Percentiles rank a stretch among this genome's conserved stretches.
These are phyloP conservation scores for Gypsophila paniculata DNA, from an alignment of 179 eudicot genomes.

Conservation along the genomic window DNA sequence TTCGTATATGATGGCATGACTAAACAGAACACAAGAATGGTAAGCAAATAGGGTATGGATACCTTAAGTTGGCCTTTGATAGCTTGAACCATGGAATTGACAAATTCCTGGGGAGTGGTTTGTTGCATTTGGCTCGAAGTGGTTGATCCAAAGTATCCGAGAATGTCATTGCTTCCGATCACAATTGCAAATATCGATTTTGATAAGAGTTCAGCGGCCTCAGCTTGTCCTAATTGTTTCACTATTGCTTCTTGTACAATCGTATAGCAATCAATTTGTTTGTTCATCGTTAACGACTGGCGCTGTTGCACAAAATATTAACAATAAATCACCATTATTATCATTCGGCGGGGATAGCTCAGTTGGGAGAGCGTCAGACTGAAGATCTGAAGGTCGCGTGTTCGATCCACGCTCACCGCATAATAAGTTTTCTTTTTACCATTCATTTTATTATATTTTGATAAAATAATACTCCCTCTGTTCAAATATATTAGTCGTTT, in stretches of 20 bases:
- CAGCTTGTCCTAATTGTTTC: conserved; percentile 37
- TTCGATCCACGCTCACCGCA: conserved; percentile 77
- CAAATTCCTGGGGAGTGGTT: conserved; percentile 42
- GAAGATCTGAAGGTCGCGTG: conserved; percentile 96
- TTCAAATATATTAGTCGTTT: too few species aligned
- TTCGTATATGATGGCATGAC: background rate
- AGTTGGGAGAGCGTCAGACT: conserved; percentile 99
- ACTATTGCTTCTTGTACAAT: conserved; percentile 37
- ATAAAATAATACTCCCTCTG: too few species aligned
- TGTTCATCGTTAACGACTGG: conserved; percentile 44
- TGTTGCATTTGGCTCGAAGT: conserved; percentile 21
- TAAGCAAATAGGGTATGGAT: background rate
- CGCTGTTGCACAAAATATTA: conserved; percentile 23
- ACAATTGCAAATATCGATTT: conserved; percentile 53
- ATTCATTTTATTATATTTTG: too few species aligned
- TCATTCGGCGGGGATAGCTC: conserved; percentile 53
- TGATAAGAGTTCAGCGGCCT: conserved; percentile 35
- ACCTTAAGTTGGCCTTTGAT: conserved; percentile 51
- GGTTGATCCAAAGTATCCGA: conserved; percentile 41
- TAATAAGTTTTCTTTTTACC: too few species aligned
- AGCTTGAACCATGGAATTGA: conserved; percentile 43
- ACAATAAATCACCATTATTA: too few species aligned
- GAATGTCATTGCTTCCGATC: conserved; percentile 70
- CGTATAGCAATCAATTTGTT: conserved; percentile 48
- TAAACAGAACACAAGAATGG: background rate